Evolutionary conservation across 495 filamentous ascomycete species (phyloP).

Genomic region (Letharia columbiana): DNA sequence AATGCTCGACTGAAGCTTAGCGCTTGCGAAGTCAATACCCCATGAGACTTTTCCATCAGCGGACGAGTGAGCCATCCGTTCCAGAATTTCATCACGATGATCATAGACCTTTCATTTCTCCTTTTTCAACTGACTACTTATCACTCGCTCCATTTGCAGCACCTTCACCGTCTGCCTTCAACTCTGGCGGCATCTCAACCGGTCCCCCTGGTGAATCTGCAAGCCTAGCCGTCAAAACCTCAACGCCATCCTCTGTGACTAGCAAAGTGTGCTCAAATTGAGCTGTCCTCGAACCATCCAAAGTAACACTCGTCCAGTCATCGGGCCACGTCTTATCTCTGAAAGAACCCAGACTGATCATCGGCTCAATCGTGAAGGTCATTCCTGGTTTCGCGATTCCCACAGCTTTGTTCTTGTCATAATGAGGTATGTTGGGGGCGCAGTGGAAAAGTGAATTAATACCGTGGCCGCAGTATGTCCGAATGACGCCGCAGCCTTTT

Average conservation of each 20-base stretch:
- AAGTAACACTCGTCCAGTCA: slow-evolving; percentile 80
- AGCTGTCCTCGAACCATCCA: slow-evolving; percentile 71
- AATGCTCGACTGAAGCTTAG: too few relatives aligned
- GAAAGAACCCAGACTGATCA: slow-evolving; percentile 77
- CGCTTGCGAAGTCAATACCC: too few relatives aligned
- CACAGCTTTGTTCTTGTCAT: slow-evolving; percentile 84
- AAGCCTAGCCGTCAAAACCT: slow-evolving; percentile 79
- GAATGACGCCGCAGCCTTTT: slow-evolving; percentile 70
- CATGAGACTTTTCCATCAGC: too few relatives aligned
- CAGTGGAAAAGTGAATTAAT: slow-evolving; percentile 81
- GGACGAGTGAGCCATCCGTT: too few relatives aligned
- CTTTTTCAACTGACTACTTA: not conserved
- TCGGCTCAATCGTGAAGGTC: slow-evolving; percentile 91
- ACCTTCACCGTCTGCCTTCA: slow-evolving; percentile 16
- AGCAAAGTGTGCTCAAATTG: slow-evolving; percentile 94
- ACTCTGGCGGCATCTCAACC: slow-evolving; percentile 52
- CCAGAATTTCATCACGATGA: too few relatives aligned
- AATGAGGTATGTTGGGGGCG: slow-evolving; percentile 79
- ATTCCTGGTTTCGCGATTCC: slow-evolving; percentile 79
- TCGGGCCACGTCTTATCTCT: slow-evolving; percentile 83
- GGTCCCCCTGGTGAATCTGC: slow-evolving; percentile 79
- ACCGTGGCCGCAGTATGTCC: slow-evolving; percentile 84
- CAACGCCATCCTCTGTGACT: slow-evolving; percentile 88
- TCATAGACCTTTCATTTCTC: too few relatives aligned
- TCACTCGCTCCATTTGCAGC: not conserved